Conservation (phyloP, 2,329 filamentous ascomycete species). For the Mycosphaerelloides madeirae region DNA sequence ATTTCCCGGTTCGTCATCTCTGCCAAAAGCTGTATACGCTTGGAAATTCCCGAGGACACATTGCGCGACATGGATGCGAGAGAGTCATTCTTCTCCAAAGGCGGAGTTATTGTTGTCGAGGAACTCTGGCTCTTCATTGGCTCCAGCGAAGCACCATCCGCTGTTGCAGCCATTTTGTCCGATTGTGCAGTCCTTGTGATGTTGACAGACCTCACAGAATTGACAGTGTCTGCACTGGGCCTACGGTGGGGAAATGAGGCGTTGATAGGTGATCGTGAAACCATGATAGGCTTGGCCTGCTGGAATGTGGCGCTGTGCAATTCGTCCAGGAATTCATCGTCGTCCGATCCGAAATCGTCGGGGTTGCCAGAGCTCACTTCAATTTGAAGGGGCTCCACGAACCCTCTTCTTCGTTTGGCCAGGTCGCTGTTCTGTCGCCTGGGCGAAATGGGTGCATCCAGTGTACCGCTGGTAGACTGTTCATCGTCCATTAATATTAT, state of each 20-base stretch:
- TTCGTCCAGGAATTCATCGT: constrained; percentile 63
- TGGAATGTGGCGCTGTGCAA: constrained; percentile 75
- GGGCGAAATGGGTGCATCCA: constrained; percentile 1
- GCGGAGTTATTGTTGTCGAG: constrained; percentile 7
- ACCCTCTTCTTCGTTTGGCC: constrained; percentile 36
- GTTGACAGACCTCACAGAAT: constrained; percentile 22
- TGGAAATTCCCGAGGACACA: constrained; percentile 84
- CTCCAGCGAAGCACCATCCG: constrained; percentile 5
- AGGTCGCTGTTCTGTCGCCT: constrained; percentile 22
- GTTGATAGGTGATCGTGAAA: constrained; percentile 71
- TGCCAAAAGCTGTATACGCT: constrained; percentile 88
- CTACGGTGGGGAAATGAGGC: constrained; percentile 34
- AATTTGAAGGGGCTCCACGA: constrained; percentile 38
- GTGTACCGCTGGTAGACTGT: background rate
- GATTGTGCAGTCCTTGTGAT: constrained; percentile 11
- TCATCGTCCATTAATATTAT: background rate
- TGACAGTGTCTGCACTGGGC: constrained; percentile 21
- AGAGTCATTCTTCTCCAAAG: constrained; percentile 30
- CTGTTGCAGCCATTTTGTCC: constrained; percentile 1
- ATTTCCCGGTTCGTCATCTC: constrained; percentile 50
- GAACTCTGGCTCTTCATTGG: background rate
- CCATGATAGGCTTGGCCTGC: constrained; percentile 73
- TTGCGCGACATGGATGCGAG: constrained; percentile 56
- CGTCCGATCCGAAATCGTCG: constrained; percentile 61
- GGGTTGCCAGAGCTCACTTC: constrained; percentile 38